These are phyloP conservation scores for Beauveria australis DNA, from an alignment of 2,329 filamentous ascomycete species.

Conservation along the genomic window DNA sequence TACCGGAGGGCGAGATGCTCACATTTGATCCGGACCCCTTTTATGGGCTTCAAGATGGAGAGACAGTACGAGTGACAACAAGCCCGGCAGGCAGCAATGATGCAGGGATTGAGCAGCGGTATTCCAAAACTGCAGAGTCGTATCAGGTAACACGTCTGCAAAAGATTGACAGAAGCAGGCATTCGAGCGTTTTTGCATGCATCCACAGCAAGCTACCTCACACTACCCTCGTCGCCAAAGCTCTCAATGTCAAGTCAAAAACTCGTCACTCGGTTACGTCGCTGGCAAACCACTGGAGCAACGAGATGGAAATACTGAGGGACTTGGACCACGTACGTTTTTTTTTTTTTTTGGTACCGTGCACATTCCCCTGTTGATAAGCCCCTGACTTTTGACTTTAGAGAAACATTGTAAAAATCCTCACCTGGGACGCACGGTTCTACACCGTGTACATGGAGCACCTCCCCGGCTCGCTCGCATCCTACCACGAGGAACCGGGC, in stretches of 20 bases:
- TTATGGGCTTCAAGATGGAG: neutral
- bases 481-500: neutral
- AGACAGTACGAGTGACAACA: neutral
- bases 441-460: slow-evolving; percentile 5
- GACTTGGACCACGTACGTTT: neutral
- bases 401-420: neutral
- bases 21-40: neutral
- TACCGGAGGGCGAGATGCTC: neutral
- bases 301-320: neutral
- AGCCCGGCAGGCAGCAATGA: neutral
- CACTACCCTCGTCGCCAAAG: slow-evolving; percentile 2
- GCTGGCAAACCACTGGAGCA: neutral
- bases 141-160: neutral
- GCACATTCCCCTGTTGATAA: no score
- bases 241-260: neutral
- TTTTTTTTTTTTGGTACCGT: no score
- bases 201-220: neutral
- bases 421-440: neutral
- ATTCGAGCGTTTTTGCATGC: slow-evolving; percentile 3
- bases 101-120: neutral
- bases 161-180: neutral
- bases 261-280: neutral
- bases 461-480: neutral
- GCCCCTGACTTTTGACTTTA: neutral
- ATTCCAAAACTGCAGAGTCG: neutral